Percentiles rank a stretch among this genome's conserved stretches.
Conservation (phyloP, 352 stramenopile genomes). For the Thalassiosira allenii region DNA sequence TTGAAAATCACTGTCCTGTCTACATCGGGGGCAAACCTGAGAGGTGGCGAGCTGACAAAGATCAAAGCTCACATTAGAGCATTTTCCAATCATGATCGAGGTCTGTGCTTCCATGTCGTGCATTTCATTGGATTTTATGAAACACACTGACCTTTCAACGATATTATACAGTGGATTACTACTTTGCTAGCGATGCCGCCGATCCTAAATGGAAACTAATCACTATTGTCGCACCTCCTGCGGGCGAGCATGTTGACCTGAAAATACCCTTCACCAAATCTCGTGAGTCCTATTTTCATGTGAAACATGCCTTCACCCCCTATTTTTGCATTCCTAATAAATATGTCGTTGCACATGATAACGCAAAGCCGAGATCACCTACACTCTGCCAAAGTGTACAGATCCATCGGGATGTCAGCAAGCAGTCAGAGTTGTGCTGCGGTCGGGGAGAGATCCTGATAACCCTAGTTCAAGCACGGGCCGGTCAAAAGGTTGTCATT, state of each 20-base stretch:
- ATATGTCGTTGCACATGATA: no score
- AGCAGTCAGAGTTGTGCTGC: conserved; percentile 33
- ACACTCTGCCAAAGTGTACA: conserved; percentile 43
- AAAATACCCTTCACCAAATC: conserved; percentile 9
- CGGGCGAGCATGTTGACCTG: conserved; percentile 4
- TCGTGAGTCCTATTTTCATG: no score
- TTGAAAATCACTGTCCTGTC: conserved; percentile 44
- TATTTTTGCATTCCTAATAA: no score
- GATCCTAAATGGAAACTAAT: conserved; percentile 55
- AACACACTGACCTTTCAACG: no score
- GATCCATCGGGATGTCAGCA: background rate
- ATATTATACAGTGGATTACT: conserved; percentile 65
- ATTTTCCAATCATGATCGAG: conserved; percentile 20
- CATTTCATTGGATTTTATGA: no score
- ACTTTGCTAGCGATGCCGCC: conserved; percentile 29
- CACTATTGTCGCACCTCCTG: conserved; percentile 30
- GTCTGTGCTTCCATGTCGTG: no score
- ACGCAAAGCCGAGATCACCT: conserved; percentile 36
- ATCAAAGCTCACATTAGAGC: conserved; percentile 42
- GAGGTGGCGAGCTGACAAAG: conserved; percentile 42
- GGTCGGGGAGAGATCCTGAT: conserved; percentile 9
- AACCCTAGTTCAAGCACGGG: background rate
- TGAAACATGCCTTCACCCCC: no score
- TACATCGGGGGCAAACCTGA: conserved; percentile 26
- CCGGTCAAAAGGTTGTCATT: no score